Conservation (phyloP, 495 filamentous ascomycete genomes). For the Lindgomyces ingoldianus region DNA sequence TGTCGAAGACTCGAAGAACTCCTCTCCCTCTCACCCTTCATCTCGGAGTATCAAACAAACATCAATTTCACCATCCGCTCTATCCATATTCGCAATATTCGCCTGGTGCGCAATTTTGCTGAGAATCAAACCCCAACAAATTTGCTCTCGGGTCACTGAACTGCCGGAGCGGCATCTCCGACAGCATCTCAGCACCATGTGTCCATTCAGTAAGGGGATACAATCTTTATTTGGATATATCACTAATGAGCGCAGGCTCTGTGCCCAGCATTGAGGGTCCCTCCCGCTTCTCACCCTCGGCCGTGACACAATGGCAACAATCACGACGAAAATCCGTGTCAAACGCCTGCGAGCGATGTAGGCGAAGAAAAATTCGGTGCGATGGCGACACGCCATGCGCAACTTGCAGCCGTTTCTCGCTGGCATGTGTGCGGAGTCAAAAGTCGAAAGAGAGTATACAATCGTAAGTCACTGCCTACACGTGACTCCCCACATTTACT, state of each 20-base stretch:
- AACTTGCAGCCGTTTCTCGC: slow-evolving; percentile 29
- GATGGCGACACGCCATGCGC: slow-evolving; percentile 33
- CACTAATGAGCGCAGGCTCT: slow-evolving; percentile 16
- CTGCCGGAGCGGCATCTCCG: slow-evolving; percentile 30
- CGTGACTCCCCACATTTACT: slow-evolving; percentile 17
- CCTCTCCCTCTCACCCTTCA: neutral
- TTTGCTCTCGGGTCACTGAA: slow-evolving; percentile 10
- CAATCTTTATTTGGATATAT: neutral
- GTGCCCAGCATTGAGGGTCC: slow-evolving; percentile 25
- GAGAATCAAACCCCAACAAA: slow-evolving; percentile 1
- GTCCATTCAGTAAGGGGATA: slow-evolving; percentile 28
- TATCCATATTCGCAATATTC: neutral
- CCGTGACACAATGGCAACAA: slow-evolving; percentile 30
- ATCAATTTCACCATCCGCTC: slow-evolving; percentile 27
- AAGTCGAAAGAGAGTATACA: slow-evolving; percentile 26
- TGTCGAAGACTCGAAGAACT: too few relatives aligned
- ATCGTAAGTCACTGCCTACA: slow-evolving; percentile 20
- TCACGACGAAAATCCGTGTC: slow-evolving; percentile 29
- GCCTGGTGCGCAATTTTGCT: slow-evolving; percentile 5
- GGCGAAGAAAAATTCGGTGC: slow-evolving; percentile 28
- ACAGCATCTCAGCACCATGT: slow-evolving; percentile 18
- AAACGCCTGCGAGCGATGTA: slow-evolving; percentile 30
- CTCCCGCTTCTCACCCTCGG: slow-evolving; percentile 14
- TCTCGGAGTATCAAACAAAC: slow-evolving; percentile 29
- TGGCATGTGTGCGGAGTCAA: slow-evolving; percentile 26